Evolutionary conservation across 257 asterid species (phyloP).

Genomic region (Solanum ossicruentum): DNA sequence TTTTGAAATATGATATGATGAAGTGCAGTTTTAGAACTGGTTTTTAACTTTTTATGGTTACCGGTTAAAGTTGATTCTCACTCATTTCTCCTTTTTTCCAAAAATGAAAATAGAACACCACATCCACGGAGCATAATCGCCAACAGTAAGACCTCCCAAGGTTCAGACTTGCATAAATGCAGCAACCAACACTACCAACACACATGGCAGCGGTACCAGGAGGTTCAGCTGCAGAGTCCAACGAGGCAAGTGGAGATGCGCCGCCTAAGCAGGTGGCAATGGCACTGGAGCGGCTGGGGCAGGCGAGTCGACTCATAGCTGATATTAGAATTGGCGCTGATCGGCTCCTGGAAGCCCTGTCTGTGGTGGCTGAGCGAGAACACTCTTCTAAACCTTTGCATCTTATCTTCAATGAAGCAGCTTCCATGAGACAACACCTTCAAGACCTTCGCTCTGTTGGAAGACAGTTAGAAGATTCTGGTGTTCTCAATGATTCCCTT

Average conservation of each 20-base stretch:
- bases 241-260: constrained; percentile 34
- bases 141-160: background rate
- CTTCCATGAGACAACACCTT: constrained; percentile 66
- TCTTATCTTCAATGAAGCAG: constrained; percentile 54
- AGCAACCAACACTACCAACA: constrained; percentile 22
- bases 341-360: constrained; percentile 74
- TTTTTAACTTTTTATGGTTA: background rate
- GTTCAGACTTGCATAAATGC: constrained; percentile 19
- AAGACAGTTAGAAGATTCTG: constrained; percentile 85
- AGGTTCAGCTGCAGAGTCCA: background rate
- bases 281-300: constrained; percentile 80
- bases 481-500: constrained; percentile 79
- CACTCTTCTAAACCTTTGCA: constrained; percentile 52
- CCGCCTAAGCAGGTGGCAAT: constrained; percentile 98
- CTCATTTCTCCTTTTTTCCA: background rate
- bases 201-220: constrained; percentile 17
- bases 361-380: constrained; percentile 55
- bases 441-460: constrained; percentile 70
- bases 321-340: constrained; percentile 89
- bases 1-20: background rate
- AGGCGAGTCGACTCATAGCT: constrained; percentile 87
- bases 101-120: background rate
- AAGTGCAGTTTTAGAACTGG: background rate
- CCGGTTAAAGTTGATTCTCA: background rate
- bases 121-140: background rate